Percentiles rank a stretch among this genome's conserved stretches.
Conservation (phyloP, 495 filamentous ascomycete genomes). For the Aeminium ludgeri region DNA sequence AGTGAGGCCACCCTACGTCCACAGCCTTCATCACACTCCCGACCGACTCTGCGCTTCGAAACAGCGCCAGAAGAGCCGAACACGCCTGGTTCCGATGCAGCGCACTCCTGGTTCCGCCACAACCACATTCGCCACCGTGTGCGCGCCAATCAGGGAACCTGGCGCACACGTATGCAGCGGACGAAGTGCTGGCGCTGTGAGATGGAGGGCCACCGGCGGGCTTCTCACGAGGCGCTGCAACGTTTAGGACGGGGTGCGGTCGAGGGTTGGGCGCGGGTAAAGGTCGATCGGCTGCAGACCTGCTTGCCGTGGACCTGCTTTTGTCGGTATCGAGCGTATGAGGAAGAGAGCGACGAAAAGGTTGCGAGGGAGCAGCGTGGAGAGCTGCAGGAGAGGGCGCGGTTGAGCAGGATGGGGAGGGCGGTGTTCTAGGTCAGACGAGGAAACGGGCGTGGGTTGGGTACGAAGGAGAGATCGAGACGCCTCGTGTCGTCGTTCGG, state of each 20-base stretch:
- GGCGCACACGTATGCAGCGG: slow-evolving; percentile 14
- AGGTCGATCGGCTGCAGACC: neutral
- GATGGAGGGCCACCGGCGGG: neutral
- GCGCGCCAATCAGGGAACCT: slow-evolving; percentile 7
- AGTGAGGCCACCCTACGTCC: neutral
- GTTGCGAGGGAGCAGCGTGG: neutral
- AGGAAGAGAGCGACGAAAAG: slow-evolving; percentile 10
- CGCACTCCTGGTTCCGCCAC: neutral
- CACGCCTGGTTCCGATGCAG: neutral
- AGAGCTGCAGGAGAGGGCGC: neutral
- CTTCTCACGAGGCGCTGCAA: neutral
- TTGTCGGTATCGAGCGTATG: slow-evolving; percentile 12
- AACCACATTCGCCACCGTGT: slow-evolving; percentile 1
- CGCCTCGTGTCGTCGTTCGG: too few species aligned
- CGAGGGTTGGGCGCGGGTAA: neutral
- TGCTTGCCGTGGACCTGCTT: slow-evolving; percentile 13
- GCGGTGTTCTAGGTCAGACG: too few species aligned
- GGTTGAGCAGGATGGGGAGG: neutral
- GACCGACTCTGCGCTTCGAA: too few species aligned
- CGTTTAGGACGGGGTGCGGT: neutral
- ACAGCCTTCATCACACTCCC: neutral
- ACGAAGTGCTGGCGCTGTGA: slow-evolving; percentile 15
- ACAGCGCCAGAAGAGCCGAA: neutral
- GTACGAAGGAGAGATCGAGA: too few species aligned
- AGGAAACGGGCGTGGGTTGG: too few species aligned